A percentile compares a stretch with the other conserved stretches of the same genome.
phyloP scores from a whole-genome alignment of 129 eudicot genomes.

The Cynara cardunculus region DNA sequence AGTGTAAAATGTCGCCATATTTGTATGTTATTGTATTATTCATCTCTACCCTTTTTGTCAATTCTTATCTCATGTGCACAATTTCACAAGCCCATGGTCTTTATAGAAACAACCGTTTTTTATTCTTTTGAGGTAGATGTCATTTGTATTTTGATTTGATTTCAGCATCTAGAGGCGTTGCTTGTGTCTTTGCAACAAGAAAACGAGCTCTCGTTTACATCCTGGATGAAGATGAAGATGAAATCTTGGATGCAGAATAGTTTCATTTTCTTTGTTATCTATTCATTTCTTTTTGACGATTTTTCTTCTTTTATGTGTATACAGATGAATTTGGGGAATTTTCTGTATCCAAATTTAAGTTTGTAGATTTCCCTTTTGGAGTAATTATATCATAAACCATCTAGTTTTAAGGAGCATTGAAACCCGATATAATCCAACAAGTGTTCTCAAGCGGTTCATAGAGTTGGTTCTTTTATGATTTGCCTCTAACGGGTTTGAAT shows the following conservation, averaged over 20 bases:
- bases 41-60: background rate
- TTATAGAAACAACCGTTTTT: background rate
- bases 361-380: background rate
- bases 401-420: background rate
- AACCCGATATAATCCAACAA: background rate
- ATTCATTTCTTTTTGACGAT: background rate
- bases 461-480: too few species aligned
- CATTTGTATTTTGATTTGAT: conserved; percentile 12
- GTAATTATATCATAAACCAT: background rate
- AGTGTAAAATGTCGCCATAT: too few species aligned
- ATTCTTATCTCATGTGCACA: background rate
- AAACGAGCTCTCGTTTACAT: conserved; percentile 94
- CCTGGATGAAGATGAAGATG: conserved; percentile 90
- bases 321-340: background rate
- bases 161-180: conserved; percentile 98
- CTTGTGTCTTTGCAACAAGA: conserved; percentile 84
- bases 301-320: background rate
- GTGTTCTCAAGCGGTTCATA: too few species aligned
- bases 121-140: background rate
- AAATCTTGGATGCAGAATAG: conserved; percentile 74
- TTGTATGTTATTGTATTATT: too few species aligned
- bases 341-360: background rate
- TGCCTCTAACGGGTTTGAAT: too few species aligned
- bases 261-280: background rate
- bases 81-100: background rate